Conservation (phyloP, 208 protist genomes). For the Crithidia expoeki region DNA sequence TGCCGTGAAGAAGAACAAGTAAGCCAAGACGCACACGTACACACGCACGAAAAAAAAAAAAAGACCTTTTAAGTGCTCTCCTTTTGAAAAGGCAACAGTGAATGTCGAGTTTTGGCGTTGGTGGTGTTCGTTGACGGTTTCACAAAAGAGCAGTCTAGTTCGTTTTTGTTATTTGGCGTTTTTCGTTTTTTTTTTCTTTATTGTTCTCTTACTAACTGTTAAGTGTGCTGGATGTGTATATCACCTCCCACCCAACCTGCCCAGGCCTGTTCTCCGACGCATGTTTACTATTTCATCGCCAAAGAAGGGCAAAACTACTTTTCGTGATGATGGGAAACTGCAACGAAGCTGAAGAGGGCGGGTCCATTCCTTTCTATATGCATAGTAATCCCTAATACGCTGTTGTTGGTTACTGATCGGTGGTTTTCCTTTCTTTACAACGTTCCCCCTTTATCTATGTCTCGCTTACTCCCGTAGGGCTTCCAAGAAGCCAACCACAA, state of each 20-base stretch:
- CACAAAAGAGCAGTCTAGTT: background rate
- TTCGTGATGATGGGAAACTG: too few relatives aligned
- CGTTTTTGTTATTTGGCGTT: background rate
- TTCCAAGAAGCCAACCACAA: too few relatives aligned
- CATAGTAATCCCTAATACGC: too few relatives aligned
- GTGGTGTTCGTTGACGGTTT: background rate
- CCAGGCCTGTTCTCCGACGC: slow-evolving; percentile 11
- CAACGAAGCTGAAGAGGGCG: too few relatives aligned
- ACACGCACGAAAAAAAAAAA: slow-evolving; percentile 4
- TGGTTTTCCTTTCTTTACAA: too few relatives aligned
- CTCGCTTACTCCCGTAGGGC: too few relatives aligned
- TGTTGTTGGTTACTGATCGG: too few relatives aligned
- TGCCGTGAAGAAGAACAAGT: slow-evolving; percentile 21
- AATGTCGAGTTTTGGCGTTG: background rate
- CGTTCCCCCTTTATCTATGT: too few relatives aligned
- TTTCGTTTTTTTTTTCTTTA: slow-evolving; percentile 26
- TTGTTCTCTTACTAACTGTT: slow-evolving; percentile 19
- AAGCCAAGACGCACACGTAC: background rate
- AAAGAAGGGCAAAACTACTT: too few relatives aligned
- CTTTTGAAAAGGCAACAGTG: too few relatives aligned
- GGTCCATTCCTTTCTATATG: too few relatives aligned
- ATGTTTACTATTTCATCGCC: too few relatives aligned
- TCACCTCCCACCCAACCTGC: slow-evolving; percentile 15
- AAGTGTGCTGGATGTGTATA: slow-evolving; percentile 24
- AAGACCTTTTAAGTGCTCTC: background rate